Evolutionary conservation across 345 rosid genomes (phyloP), one percentile per base, ranked within the genome.

Genomic region (Eucalyptus erythrocorys): DNA sequence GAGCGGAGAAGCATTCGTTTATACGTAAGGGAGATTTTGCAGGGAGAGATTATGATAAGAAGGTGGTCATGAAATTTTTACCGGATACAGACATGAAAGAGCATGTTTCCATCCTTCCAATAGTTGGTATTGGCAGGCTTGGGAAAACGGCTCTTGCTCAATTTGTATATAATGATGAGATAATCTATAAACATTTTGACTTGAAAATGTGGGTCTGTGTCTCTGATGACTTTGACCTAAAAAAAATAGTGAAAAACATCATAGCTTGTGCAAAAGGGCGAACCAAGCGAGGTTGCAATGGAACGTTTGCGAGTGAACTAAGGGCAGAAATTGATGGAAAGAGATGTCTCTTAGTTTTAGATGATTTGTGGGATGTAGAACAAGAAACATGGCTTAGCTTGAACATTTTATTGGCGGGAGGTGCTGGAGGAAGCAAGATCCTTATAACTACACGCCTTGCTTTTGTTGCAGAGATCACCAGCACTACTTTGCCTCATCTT

Each of bases 1-100:
- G 71, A 32, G 40, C 13, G 19, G 48, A 37, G 57, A 27, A 87
- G 1, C 87, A 88, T 86, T 86, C 91, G 2, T 86, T 48, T 27
- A 50, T 82, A 10, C 45, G 17, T 10, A 8, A 81, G 3, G 53
- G 42, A 16, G 79, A 53, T 10, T 53, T 86, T 32, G 15, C 48
- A 5, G 81, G 87, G 37, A 85, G 85, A 22, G 89, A 87, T 27
- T 24, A 85, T 22, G 85, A 87, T 30, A n/a, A 85, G 86, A 49
- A 64, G 86, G 47, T 9, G 6, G 64, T 81, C 21, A 30, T 40
- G 66, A 30, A 50, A 16, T 32, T 86, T 34, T 50, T 86, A 55
- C 22, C 8, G 2, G 76, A 86, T 14, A 17, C 50, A 14, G n/a
- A 81, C 37, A 15, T n/a, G 76, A 64, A 64, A 64, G 76, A 64